Percentiles rank a stretch among this genome's conserved stretches.
These are phyloP conservation scores for Candida silvatica DNA, from an alignment of 805 yeast species.

Conservation along the genomic window DNA sequence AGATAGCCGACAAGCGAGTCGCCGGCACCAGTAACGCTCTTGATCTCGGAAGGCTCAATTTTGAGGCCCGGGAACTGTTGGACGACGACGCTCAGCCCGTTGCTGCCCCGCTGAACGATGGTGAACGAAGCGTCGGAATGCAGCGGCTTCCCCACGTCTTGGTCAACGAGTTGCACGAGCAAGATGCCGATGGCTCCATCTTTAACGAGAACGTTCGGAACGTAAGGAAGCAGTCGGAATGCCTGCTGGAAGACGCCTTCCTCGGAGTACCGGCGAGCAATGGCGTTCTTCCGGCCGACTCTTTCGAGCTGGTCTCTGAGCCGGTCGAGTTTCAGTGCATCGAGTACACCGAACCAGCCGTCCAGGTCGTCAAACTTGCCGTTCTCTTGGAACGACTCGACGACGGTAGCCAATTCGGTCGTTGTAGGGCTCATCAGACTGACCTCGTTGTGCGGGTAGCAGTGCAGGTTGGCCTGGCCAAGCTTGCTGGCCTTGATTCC, in stretches of 20 bases:
- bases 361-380: slow-evolving; percentile 43
- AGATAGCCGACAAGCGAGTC: slow-evolving; percentile 70
- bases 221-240: slow-evolving; percentile 64
- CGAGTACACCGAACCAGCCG: slow-evolving; percentile 70
- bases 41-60: slow-evolving; percentile 30
- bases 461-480: slow-evolving; percentile 26
- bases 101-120: slow-evolving; percentile 3
- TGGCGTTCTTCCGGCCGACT: slow-evolving; percentile 17
- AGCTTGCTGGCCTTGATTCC: slow-evolving; percentile 48
- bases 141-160: too few relatives aligned
- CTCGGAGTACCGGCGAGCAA: slow-evolving; percentile 21
- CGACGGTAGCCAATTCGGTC: slow-evolving; percentile 49
- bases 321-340: slow-evolving; percentile 42
- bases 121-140: slow-evolving; percentile 11
- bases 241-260: slow-evolving; percentile 56
- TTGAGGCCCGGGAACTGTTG: slow-evolving; percentile 43
- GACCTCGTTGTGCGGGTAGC: slow-evolving; percentile 39
- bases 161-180: slow-evolving; percentile 28
- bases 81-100: slow-evolving; percentile 43
- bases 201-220: slow-evolving; percentile 59
- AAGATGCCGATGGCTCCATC: slow-evolving; percentile 60
- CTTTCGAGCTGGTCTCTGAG: slow-evolving; percentile 39
- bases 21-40: slow-evolving; percentile 84
- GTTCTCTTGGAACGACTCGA: slow-evolving; percentile 33
- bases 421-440: slow-evolving; percentile 62